These are phyloP conservation scores for Boletus bicolor DNA, from an alignment of 768 basidiomycete species.

Conservation along the genomic window DNA sequence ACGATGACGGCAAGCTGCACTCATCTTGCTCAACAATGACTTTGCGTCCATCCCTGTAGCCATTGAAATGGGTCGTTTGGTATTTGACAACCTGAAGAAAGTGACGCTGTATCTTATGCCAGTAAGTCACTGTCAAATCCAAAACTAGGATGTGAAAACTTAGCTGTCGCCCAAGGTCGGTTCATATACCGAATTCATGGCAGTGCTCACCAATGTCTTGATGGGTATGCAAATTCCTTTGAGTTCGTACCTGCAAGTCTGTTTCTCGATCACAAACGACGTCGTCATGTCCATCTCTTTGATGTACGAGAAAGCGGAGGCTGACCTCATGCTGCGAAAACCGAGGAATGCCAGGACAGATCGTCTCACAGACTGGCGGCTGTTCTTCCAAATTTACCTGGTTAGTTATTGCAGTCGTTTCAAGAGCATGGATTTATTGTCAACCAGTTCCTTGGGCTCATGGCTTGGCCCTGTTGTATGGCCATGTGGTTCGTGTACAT, in stretches of 20 bases:
- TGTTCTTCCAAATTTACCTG: slow-evolving; percentile 47
- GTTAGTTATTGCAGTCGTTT: slow-evolving; percentile 26
- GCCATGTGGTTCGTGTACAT: slow-evolving; percentile 40
- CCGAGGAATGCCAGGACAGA: slow-evolving; percentile 50
- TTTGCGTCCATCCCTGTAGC: slow-evolving; percentile 57
- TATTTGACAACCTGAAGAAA: slow-evolving; percentile 60
- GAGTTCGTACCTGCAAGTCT: slow-evolving; percentile 52
- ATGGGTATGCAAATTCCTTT: slow-evolving; percentile 58
- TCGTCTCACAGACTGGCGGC: slow-evolving; percentile 46
- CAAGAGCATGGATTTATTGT: slow-evolving; percentile 1
- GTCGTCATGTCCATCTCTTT: slow-evolving; percentile 49
- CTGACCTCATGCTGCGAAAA: slow-evolving; percentile 46
- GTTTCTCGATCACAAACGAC: slow-evolving; percentile 54
- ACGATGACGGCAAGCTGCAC: slow-evolving; percentile 28
- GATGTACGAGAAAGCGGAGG: slow-evolving; percentile 52
- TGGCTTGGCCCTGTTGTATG: slow-evolving; percentile 48
- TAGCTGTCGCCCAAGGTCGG: slow-evolving; percentile 36
- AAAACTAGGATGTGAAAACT: background rate
- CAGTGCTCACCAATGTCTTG: slow-evolving; percentile 53
- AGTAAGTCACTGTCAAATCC: slow-evolving; percentile 19
- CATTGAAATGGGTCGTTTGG: slow-evolving; percentile 56
- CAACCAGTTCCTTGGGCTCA: slow-evolving; percentile 40
- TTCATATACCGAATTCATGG: slow-evolving; percentile 58
- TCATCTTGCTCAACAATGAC: slow-evolving; percentile 57
- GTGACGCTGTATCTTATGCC: slow-evolving; percentile 46